A percentile compares a stretch with the other conserved stretches of the same genome.
phyloP scores from a whole-genome alignment of 495 filamentous ascomycete species.

The Podospora pseudopauciseta region DNA sequence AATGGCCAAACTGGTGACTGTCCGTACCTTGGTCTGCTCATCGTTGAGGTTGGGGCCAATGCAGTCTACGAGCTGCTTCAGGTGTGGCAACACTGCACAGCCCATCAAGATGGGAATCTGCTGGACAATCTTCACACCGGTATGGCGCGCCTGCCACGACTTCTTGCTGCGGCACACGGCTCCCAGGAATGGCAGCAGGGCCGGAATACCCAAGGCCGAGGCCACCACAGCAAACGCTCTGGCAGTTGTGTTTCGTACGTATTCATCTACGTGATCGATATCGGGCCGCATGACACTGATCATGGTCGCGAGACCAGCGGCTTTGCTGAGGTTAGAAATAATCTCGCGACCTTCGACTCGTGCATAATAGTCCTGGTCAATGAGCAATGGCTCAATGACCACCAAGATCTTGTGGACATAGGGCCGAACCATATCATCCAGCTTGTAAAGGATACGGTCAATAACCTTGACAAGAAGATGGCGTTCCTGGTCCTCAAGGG shows the following conservation, averaged over 20 bases:
- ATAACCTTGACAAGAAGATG: constrained; percentile 99
- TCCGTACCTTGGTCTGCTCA: constrained; percentile 95
- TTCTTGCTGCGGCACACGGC: constrained; percentile 97
- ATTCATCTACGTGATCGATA: constrained; percentile 98
- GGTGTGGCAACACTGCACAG: constrained; percentile 91
- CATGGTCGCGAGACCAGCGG: constrained; percentile 97
- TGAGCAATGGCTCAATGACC: constrained; percentile 96
- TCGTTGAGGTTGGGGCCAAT: constrained; percentile 94
- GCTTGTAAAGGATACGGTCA: constrained; percentile 96
- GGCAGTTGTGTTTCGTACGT: constrained; percentile 98
- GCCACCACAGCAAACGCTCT: constrained; percentile 97
- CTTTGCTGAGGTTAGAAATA: constrained; percentile 95
- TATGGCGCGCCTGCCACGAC: constrained; percentile 97
- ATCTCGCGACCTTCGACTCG: constrained; percentile 98
- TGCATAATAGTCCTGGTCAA: constrained; percentile 99
- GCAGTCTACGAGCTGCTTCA: constrained; percentile 94
- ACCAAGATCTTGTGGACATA: constrained; percentile 98
- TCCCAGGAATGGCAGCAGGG: constrained; percentile 88
- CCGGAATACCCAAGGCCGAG: constrained; percentile 92
- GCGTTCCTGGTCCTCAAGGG: constrained; percentile 95
- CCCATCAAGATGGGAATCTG: constrained; percentile 99
- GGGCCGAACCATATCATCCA: constrained; percentile 93
- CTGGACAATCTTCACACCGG: constrained; percentile 98
- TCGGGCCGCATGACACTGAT: constrained; percentile 98
- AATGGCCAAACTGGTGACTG: constrained; percentile 91